Percentiles rank a stretch among this genome's conserved stretches.
These are phyloP conservation scores for Pseudopithomyces chartarum DNA, from an alignment of 2,329 filamentous ascomycete genomes.

Conservation along the genomic window DNA sequence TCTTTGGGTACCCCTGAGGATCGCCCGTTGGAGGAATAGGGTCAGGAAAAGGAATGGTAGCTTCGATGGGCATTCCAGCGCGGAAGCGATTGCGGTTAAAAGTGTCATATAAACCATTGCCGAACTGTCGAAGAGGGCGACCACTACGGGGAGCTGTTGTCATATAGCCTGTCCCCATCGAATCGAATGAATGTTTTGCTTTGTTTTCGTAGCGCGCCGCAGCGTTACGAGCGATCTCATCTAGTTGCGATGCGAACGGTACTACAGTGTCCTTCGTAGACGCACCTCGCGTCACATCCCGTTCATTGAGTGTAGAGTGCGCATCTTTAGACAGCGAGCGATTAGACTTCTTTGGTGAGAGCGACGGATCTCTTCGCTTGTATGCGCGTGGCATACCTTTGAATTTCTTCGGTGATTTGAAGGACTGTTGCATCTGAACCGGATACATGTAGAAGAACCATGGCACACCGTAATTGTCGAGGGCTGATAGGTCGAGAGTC, in stretches of 20 bases:
- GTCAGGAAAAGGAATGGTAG: constrained; percentile 36
- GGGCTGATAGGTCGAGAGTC: constrained; percentile 22
- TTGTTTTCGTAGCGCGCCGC: constrained; percentile 4
- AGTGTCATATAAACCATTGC: constrained; percentile 31
- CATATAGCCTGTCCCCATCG: not conserved
- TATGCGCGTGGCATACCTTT: constrained; percentile 11
- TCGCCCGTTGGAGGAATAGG: constrained; percentile 35
- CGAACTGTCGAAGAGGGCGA: constrained; percentile 8
- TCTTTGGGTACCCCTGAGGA: no score
- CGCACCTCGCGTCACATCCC: not conserved
- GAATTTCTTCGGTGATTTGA: constrained; percentile 18
- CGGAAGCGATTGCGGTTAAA: constrained; percentile 12
- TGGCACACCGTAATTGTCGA: constrained; percentile 33
- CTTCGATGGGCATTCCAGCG: constrained; percentile 35
- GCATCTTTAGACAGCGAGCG: constrained; percentile 16
- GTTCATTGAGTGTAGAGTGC: not conserved
- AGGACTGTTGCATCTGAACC: constrained; percentile 21
- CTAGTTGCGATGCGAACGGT: constrained; percentile 8
- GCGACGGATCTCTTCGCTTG: constrained; percentile 5
- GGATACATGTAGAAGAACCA: constrained; percentile 39
- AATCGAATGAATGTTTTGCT: not conserved
- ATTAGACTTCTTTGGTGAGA: not conserved
- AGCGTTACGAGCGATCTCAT: constrained; percentile 11
- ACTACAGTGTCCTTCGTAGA: not conserved
- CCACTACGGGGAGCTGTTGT: constrained; percentile 14